Evolutionary conservation across 441 rosid species (phyloP).

Genomic region (Populus hybrid): DNA sequence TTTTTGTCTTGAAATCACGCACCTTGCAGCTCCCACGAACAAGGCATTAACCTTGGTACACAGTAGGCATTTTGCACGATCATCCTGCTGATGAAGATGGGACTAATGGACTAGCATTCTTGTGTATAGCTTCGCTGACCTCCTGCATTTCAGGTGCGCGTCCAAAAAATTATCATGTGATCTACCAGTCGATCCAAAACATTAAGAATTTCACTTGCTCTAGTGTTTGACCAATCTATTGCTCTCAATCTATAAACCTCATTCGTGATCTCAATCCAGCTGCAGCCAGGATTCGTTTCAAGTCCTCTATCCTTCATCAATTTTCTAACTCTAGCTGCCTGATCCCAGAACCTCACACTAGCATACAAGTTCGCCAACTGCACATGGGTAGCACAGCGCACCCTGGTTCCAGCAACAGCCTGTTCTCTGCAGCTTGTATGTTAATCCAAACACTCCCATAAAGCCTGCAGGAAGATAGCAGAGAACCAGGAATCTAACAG

Average conservation of each 20-base stretch:
- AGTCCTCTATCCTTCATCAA: constrained; percentile 65
- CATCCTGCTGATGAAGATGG: neutral
- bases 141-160: constrained; percentile 23
- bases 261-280: constrained; percentile 71
- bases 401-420: constrained; percentile 54
- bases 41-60: too few species aligned
- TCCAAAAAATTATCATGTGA: constrained; percentile 38
- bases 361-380: constrained; percentile 76
- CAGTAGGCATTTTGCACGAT: neutral
- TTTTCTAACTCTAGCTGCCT: constrained; percentile 68
- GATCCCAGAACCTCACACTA: constrained; percentile 54
- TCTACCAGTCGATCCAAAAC: constrained; percentile 49
- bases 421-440: constrained; percentile 68
- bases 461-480: constrained; percentile 70
- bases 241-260: constrained; percentile 58
- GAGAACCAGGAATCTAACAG: constrained; percentile 68
- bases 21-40: too few species aligned
- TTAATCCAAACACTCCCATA: constrained; percentile 66
- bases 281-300: constrained; percentile 28
- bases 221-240: constrained; percentile 50
- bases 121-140: neutral
- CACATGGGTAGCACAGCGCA: constrained; percentile 67
- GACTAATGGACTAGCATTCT: too few species aligned
- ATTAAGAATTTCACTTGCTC: constrained; percentile 34
- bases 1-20: too few species aligned